phyloP scores from a whole-genome alignment of 441 rosid species.

The Bocquillonia castaneifolia region DNA sequence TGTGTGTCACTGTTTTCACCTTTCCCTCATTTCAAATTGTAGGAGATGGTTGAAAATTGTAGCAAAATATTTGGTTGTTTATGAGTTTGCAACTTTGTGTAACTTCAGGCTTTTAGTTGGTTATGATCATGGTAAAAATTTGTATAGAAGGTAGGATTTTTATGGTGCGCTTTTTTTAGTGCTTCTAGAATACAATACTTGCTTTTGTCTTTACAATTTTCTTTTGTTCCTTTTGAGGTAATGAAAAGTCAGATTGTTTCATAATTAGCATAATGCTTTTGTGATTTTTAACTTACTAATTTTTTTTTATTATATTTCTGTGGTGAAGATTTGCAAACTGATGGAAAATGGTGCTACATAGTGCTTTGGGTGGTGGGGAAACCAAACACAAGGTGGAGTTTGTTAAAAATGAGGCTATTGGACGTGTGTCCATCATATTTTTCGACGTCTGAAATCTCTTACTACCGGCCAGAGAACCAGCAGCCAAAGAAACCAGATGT shows the following conservation, averaged over 20 bases:
- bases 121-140: not conserved
- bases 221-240: not conserved
- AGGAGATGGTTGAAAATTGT: slow-evolving; percentile 5
- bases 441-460: slow-evolving; percentile 44
- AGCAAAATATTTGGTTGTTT: not conserved
- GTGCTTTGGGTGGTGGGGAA: slow-evolving; percentile 60
- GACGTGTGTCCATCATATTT: slow-evolving; percentile 60
- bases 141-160: not conserved
- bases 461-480: slow-evolving; percentile 36
- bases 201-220: not conserved
- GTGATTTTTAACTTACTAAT: no score
- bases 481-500: slow-evolving; percentile 38
- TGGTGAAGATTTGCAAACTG: slow-evolving; percentile 50
- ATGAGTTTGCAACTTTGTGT: not conserved
- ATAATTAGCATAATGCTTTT: no score
- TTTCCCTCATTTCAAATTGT: not conserved
- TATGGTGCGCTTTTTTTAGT: no score
- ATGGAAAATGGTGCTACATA: slow-evolving; percentile 68
- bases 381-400: slow-evolving; percentile 44
- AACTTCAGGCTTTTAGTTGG: not conserved
- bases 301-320: slow-evolving; percentile 3
- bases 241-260: not conserved
- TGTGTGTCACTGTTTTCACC: not conserved
- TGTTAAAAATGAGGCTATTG: slow-evolving; percentile 51
- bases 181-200: not conserved